Base-by-base conservation (phyloP, 768 basidiomycete genomes). In the Termitomyces titanicus region DNA sequence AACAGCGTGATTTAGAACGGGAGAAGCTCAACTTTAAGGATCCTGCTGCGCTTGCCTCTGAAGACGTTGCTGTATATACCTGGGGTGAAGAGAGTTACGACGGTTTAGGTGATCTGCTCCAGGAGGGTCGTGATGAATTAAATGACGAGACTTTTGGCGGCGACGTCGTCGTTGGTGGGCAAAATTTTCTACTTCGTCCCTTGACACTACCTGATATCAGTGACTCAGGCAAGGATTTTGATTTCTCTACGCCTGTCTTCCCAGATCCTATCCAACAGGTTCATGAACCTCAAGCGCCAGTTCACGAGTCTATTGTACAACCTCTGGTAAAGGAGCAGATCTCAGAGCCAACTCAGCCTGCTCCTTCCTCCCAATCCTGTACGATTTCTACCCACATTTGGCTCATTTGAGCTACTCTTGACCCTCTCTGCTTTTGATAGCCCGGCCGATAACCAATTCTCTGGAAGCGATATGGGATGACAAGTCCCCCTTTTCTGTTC, bases 101-200 rank as follows among this genome's bases (percentile, higher is more conserved):
- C 69, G 92, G 90, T 38, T 83, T 96, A 25, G 94, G 89, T 50
- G 88, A 92, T 71, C 84, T 84, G 47, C 80, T 98, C 51, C 84
- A 88, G 63, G 96, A 98, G 71, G 88, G 87, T 39, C 86, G 85
- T 54, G 94, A 98, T 77, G 94, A 95, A 62, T 68, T 95, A 63
- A 98, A 99, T 72, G 93, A 96, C 70, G 94, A 96, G 76, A 99
- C 97, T 2, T 99, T 99, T 73, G 97, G 95, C 29, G 80, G 73
- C 38, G 60, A 74, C 47, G 85, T 79, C 33, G 72, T 66, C 60
- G 82, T 96, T 55, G 92, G 94, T 94, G 68, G 78, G 88, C 72
- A 52, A 35, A 40, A 47, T 59, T 56, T 56, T 38, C 50, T 49
- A 22, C 53, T 35, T 54, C 52, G 48, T 44, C 18, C 5, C 29